Percentiles rank a stretch among this genome's conserved stretches.
These are phyloP conservation scores for Euphrasia arctica DNA, from an alignment of 305 asterid genomes.

Conservation along the genomic window DNA sequence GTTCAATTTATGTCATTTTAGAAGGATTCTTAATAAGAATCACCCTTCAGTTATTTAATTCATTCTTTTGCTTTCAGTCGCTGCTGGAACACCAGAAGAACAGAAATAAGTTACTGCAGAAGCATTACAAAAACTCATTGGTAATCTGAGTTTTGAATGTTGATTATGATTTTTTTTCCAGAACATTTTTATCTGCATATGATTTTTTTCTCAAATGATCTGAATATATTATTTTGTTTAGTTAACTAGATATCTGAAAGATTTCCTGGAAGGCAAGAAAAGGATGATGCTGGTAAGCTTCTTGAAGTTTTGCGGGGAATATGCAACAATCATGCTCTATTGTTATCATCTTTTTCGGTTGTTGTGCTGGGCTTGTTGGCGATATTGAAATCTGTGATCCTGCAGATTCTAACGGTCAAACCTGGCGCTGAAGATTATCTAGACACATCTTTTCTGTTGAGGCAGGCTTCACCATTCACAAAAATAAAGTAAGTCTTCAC, in stretches of 20 bases:
- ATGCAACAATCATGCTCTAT: constrained; percentile 13
- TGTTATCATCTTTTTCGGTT: constrained; percentile 15
- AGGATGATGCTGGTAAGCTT: constrained; percentile 84
- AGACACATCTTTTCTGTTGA: constrained; percentile 72
- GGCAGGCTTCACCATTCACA: constrained; percentile 89
- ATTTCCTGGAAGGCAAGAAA: constrained; percentile 95
- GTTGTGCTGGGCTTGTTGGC: constrained; percentile 11
- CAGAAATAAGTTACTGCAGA: constrained; percentile 65
- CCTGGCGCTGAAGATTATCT: constrained; percentile 81
- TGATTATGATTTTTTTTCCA: background rate
- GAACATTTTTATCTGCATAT: constrained; percentile 14
- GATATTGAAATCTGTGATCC: constrained; percentile 17
- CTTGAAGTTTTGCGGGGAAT: constrained; percentile 15
- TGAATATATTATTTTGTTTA: constrained; percentile 37
- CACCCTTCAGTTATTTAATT: constrained; percentile 20
- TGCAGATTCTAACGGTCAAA: constrained; percentile 83
- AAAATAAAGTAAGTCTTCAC: constrained; percentile 55
- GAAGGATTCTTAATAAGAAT: constrained; percentile 16
- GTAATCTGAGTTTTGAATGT: constrained; percentile 35
- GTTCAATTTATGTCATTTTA: constrained; percentile 18
- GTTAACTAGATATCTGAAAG: constrained; percentile 84
- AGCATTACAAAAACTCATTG: constrained; percentile 90
- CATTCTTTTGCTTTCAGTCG: constrained; percentile 22
- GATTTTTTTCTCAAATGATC: constrained; percentile 13
- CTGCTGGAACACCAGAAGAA: constrained; percentile 66